Base-by-base conservation (phyloP, 768 basidiomycete genomes). In the Trametes elegans region DNA sequence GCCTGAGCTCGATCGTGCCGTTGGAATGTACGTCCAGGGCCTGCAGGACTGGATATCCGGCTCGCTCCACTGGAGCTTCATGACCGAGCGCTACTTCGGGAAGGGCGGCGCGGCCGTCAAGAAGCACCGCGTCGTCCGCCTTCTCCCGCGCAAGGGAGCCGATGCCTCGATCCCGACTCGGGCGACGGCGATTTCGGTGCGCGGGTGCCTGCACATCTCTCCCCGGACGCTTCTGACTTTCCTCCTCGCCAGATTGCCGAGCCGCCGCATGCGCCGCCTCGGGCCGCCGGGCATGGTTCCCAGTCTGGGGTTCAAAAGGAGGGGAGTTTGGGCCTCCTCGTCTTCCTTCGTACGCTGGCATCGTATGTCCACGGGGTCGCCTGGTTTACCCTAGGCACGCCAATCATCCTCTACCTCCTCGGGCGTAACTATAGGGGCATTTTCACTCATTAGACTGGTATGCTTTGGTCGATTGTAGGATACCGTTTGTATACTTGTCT, bases 1-100 rank as follows among this genome's bases (percentile, higher is more conserved):
- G 7, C 71, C 76, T 1, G 77, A 80, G 32, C 66, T 87, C 36
- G 85, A 88, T 62, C 70, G 66, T 11, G 80, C 83, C 69, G 84
- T 87, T 24, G 66, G 66, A 18, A 68, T 71, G 18, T 89, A 88
- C 58, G 72, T 88, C 32, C 69, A 77, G 48, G 84, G 85, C 14
- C 67, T 88, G 21, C 80, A 81, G 59, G 77, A 83, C 57, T 87
- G 85, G 86, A 85, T 87, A 58, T 79, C 85, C 32, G 88, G 84
- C 72, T 83, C 81, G 38, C 70, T 88, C 31, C 79, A 85, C 59
- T 89, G 88, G 88, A 83, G 82, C 65, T 88, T 87, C 69, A 76
- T 79, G 70, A 82, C 82, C 4, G 75, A 78, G 56, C 77, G 88
- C 9, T 90, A 90, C 66, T 88, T 89, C 64, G 88, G 85, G 21